Evolutionary conservation across 2,329 filamentous ascomycete genomes (phyloP), one percentile per base, ranked within the genome.

Genomic region (Madurella mycetomatis): DNA sequence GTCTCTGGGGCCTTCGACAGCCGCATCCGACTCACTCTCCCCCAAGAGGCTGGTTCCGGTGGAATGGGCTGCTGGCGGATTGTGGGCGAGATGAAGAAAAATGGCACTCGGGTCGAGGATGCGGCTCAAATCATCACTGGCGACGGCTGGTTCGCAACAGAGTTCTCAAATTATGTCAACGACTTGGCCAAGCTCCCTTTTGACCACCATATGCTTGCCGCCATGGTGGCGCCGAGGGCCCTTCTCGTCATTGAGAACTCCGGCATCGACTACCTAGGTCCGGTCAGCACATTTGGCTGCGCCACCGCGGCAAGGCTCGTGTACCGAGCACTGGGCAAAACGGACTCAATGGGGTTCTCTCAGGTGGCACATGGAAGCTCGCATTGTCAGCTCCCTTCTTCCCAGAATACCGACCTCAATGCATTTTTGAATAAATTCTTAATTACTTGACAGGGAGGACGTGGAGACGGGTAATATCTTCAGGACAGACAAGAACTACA

Each of bases 141-240:
- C 61, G 78, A 80, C 48, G 72, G 74, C 12, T 79, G 76, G 76
- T 77, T 79, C 67, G 72, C 73, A 5, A 68, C 66, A 0, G 62
- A 62, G 11, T 79, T 80, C 64, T 69, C 75, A 34, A 85, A 75
- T 37, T 67, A 70, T 54, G 68, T 70, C 78, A 78, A 84, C 70
- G 72, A 60, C 49, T 67, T 69, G 46, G 69, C 67, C 48, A 67
- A 69, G 51, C 66, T 79, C 5, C 73, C 77, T 8, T 70, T 74
- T 52, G 77, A 80, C 60, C 76, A 80, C 61, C 76, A 80, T 64
- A 69, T 74, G 67, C 70, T 79, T 12, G 74, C 75, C 45, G 77
- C 68, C 31, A 65, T 80, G 37, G 70, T 79, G 19, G 75, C 75
- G 7, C 77, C 77, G 18, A 70, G 76, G 30, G 72, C 71, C 11